Percentiles rank a stretch among this genome's conserved stretches.
These are phyloP conservation scores for Stephania cephalantha DNA, from an alignment of 164 flowering plant species.

Conservation along the genomic window DNA sequence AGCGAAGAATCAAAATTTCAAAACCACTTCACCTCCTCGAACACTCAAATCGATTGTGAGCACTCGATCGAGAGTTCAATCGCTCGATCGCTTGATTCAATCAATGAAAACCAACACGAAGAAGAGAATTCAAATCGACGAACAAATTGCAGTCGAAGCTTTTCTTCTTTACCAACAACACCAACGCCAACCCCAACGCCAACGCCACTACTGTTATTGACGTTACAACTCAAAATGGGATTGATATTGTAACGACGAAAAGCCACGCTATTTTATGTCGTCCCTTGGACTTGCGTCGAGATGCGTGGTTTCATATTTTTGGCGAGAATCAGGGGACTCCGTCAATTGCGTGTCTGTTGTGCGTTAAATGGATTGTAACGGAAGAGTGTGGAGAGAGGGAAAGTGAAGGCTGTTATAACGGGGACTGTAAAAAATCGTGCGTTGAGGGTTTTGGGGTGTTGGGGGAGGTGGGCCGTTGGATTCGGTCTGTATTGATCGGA, in stretches of 20 bases:
- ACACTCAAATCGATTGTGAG: neutral
- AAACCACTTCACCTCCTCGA: neutral
- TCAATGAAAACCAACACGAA: neutral
- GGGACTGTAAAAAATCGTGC: constrained; percentile 6
- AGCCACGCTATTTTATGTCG: too few relatives aligned
- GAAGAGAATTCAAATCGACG: neutral
- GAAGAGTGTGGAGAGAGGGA: constrained; percentile 3
- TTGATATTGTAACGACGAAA: neutral
- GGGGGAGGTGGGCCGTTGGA: neutral
- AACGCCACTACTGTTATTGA: neutral
- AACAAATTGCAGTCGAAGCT: neutral
- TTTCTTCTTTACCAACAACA: neutral
- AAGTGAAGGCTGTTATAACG: neutral
- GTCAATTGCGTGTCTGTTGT: too few relatives aligned
- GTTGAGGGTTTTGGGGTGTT: neutral
- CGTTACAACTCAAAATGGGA: neutral
- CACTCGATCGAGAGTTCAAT: neutral
- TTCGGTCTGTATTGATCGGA: neutral
- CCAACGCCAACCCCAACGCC: neutral
- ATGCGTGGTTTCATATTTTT: too few relatives aligned
- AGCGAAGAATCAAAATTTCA: neutral
- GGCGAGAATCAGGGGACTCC: too few relatives aligned
- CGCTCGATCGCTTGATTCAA: neutral
- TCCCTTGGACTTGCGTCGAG: too few relatives aligned
- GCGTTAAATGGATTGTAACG: neutral